These are phyloP conservation scores for Xylaria acuta DNA, from an alignment of 495 filamentous ascomycete genomes.

Conservation along the genomic window DNA sequence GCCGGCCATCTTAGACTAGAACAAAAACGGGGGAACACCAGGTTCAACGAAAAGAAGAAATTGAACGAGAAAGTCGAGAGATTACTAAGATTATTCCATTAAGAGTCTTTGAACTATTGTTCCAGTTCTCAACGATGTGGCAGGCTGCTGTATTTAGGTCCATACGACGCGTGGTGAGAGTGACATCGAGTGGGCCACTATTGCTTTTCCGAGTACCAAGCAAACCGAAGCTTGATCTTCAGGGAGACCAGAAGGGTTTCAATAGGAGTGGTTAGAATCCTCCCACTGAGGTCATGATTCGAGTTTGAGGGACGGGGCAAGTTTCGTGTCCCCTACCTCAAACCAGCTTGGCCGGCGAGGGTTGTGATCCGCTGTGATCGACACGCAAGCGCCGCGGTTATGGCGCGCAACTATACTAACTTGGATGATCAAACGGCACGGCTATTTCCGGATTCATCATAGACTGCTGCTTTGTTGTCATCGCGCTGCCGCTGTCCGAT, in stretches of 20 bases:
- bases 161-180: not conserved
- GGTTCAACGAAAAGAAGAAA: slow-evolving; percentile 39
- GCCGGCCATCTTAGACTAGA: slow-evolving; percentile 39
- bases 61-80: slow-evolving; percentile 24
- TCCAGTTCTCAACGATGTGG: not conserved
- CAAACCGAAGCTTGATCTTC: slow-evolving; percentile 6
- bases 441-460: slow-evolving; percentile 4
- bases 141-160: slow-evolving; percentile 2
- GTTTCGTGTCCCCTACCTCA: slow-evolving; percentile 41
- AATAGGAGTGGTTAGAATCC: slow-evolving; percentile 17
- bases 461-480: not conserved
- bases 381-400: not conserved
- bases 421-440: slow-evolving; percentile 14
- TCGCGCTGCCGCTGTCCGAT: slow-evolving; percentile 11
- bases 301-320: slow-evolving; percentile 30
- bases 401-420: slow-evolving; percentile 2
- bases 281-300: slow-evolving; percentile 34
- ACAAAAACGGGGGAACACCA: slow-evolving; percentile 37
- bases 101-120: slow-evolving; percentile 22
- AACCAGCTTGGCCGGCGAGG: slow-evolving; percentile 37
- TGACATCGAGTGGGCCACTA: not conserved
- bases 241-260: not conserved
- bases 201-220: not conserved
- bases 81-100: slow-evolving; percentile 30
- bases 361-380: slow-evolving; percentile 22